phyloP scores from a whole-genome alignment of 2,329 filamentous ascomycete species.

The Aspergillus unguis region DNA sequence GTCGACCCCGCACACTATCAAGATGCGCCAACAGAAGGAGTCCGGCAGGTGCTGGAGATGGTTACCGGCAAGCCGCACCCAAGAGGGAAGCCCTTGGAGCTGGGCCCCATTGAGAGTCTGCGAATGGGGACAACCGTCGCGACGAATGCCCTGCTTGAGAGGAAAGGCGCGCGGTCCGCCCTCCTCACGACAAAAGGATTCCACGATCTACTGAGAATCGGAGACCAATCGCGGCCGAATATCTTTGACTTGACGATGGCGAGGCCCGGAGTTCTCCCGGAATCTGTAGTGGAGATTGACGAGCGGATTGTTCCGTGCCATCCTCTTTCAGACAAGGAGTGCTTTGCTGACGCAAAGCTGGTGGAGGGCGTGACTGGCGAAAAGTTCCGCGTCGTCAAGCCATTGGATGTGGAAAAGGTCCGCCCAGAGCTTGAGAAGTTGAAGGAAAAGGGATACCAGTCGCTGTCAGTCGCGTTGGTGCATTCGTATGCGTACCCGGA shows the following conservation, averaged over 20 bases:
- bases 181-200: constrained; percentile 86
- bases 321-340: constrained; percentile 61
- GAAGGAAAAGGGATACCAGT: constrained; percentile 67
- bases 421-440: constrained; percentile 63
- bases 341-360: constrained; percentile 63
- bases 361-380: constrained; percentile 59
- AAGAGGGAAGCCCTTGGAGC: constrained; percentile 33
- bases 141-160: constrained; percentile 83
- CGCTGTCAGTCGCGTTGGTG: constrained; percentile 82
- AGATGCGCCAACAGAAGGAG: constrained; percentile 68
- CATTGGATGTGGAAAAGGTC: constrained; percentile 54
- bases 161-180: constrained; percentile 84
- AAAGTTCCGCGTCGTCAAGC: constrained; percentile 64
- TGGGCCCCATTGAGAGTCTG: constrained; percentile 51
- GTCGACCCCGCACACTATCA: constrained; percentile 41
- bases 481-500: constrained; percentile 87
- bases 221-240: constrained; percentile 82
- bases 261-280: constrained; percentile 82
- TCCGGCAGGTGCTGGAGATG: constrained; percentile 64
- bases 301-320: constrained; percentile 79
- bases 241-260: constrained; percentile 87
- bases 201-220: constrained; percentile 80
- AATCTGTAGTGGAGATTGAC: constrained; percentile 78
- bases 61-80: constrained; percentile 36
- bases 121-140: constrained; percentile 94